Conservation (phyloP, 2,329 filamentous ascomycete species). For the Aureobasidium namibiae region DNA sequence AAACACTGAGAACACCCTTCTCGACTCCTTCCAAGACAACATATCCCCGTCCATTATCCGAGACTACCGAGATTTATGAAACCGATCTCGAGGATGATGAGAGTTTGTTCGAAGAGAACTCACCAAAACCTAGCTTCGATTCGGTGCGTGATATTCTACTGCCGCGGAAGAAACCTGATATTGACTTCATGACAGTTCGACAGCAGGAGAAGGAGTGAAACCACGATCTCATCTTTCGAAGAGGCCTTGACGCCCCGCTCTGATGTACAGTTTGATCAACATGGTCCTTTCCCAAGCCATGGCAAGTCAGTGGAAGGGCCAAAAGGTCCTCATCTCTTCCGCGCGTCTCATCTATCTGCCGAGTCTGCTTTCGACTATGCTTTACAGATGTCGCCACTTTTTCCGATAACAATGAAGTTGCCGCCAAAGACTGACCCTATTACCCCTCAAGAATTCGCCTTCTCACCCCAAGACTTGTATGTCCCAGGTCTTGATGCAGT, state of each 20-base stretch:
- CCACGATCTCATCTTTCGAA: slow-evolving; percentile 79
- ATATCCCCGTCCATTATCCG: slow-evolving; percentile 51
- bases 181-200: slow-evolving; percentile 22
- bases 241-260: slow-evolving; percentile 72
- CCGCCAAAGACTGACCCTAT: slow-evolving; percentile 26
- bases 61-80: slow-evolving; percentile 70
- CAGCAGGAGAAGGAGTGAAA: slow-evolving; percentile 66
- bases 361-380: slow-evolving; percentile 43
- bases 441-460: slow-evolving; percentile 28
- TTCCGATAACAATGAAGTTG: slow-evolving; percentile 48
- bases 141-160: slow-evolving; percentile 53
- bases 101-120: slow-evolving; percentile 47
- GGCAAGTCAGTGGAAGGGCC: slow-evolving; percentile 69
- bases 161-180: not conserved
- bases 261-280: slow-evolving; percentile 42
- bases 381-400: slow-evolving; percentile 65
- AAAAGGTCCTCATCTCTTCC: slow-evolving; percentile 78
- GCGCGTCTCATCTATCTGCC: slow-evolving; percentile 55
- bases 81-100: slow-evolving; percentile 62
- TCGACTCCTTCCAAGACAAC: slow-evolving; percentile 45
- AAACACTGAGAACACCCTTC: not conserved
- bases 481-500: slow-evolving; percentile 17
- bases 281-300: slow-evolving; percentile 49
- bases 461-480: slow-evolving; percentile 24
- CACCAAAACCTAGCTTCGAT: slow-evolving; percentile 58